These are phyloP conservation scores for Chalara sp. DNA, from an alignment of 2,329 filamentous ascomycete species.

Conservation along the genomic window DNA sequence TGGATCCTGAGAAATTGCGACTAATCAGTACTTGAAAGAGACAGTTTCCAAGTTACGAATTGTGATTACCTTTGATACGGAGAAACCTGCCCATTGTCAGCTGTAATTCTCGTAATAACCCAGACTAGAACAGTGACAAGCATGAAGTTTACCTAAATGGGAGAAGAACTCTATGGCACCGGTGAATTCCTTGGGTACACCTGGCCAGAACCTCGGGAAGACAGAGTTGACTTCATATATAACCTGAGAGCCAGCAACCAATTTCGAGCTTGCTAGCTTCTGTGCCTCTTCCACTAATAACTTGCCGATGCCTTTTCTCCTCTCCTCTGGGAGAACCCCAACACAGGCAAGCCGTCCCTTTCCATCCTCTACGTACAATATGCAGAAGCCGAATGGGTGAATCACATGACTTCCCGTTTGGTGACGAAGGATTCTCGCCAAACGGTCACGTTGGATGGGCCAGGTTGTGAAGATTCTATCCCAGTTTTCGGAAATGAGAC, in stretches of 20 bases:
- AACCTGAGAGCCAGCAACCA: background rate
- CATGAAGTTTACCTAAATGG: no score
- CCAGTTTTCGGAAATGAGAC: conserved; percentile 28
- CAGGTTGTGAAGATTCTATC: conserved; percentile 31
- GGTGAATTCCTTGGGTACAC: background rate
- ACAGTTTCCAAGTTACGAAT: background rate
- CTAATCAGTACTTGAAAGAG: background rate
- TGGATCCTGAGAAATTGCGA: conserved; percentile 4
- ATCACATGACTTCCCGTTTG: conserved; percentile 29
- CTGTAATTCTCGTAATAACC: background rate
- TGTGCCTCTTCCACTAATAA: conserved; percentile 23
- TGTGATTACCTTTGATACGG: background rate
- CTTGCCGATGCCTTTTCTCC: conserved; percentile 32
- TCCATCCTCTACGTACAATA: conserved; percentile 23
- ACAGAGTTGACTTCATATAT: conserved; percentile 23
- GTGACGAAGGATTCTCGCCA: conserved; percentile 24
- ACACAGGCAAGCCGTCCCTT: conserved; percentile 28
- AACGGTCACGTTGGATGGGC: conserved; percentile 20
- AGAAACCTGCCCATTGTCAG: background rate
- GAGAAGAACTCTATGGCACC: no score
- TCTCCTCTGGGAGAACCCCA: conserved; percentile 29
- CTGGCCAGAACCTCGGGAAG: conserved; percentile 38
- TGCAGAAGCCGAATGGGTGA: conserved; percentile 32
- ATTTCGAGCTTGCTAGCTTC: conserved; percentile 17
- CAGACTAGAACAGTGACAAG: no score